Evolutionary conservation across 179 eudicot genomes (phyloP).

Genomic region (Beta macrorhiza): DNA sequence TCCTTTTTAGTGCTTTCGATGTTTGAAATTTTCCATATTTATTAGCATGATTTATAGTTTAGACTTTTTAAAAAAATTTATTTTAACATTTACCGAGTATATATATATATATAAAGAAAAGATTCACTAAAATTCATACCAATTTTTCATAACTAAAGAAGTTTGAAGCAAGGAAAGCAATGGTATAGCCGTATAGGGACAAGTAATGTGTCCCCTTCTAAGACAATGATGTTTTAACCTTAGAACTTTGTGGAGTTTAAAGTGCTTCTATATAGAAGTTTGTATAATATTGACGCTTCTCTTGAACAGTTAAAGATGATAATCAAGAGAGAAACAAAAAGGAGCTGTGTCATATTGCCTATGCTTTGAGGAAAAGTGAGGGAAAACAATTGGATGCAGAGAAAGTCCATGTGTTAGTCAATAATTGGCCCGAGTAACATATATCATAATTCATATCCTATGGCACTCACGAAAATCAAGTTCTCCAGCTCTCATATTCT

Average conservation of each 20-base stretch:
- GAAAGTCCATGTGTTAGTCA: neutral
- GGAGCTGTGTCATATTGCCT: neutral
- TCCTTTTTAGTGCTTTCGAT: too few relatives aligned
- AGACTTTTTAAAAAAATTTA: too few relatives aligned
- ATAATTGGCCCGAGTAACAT: neutral
- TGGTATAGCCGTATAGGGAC: neutral
- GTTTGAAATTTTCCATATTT: too few relatives aligned
- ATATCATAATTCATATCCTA: too few relatives aligned
- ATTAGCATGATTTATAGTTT: too few relatives aligned
- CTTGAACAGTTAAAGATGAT: neutral
- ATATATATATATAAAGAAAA: too few relatives aligned
- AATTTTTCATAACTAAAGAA: neutral
- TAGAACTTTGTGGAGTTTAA: constrained; percentile 8
- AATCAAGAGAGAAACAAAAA: neutral
- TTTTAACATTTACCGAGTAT: too few relatives aligned
- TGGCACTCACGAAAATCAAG: neutral
- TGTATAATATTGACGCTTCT: neutral
- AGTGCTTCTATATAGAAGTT: neutral
- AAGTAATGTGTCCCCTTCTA: constrained; percentile 6
- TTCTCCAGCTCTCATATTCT: neutral
- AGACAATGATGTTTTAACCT: constrained; percentile 6
- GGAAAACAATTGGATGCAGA: neutral
- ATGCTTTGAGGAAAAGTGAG: constrained; percentile 8
- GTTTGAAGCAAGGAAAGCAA: neutral
- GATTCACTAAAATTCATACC: too few relatives aligned